Percentiles rank a stretch among this genome's conserved stretches.
Conservation (phyloP, 2,329 filamentous ascomycete genomes). For the Geosmithia putterillii region DNA sequence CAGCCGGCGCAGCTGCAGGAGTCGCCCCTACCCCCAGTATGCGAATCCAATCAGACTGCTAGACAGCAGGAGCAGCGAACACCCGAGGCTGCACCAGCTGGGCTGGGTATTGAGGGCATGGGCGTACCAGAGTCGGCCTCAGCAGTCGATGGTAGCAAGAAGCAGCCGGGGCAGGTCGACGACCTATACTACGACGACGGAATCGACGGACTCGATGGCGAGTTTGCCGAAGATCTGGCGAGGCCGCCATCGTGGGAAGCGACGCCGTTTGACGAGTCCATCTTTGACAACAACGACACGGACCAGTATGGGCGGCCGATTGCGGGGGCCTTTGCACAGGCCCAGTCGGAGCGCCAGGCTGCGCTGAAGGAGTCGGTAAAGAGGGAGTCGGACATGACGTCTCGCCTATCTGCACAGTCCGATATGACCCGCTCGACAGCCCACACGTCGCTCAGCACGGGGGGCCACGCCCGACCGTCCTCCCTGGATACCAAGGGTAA, state of each 20-base stretch:
- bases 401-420: conserved; percentile 30
- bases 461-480: not conserved
- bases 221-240: conserved; percentile 33
- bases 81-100: conserved; percentile 12
- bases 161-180: conserved; percentile 25
- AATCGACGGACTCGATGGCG: conserved; percentile 32
- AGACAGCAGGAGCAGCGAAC: not conserved
- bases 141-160: not conserved
- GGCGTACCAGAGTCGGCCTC: conserved; percentile 5
- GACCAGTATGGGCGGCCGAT: conserved; percentile 49
- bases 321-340: conserved; percentile 43
- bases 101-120: conserved; percentile 30
- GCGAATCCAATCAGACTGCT: not conserved
- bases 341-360: conserved; percentile 31
- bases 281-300: conserved; percentile 59
- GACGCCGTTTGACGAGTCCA: conserved; percentile 55
- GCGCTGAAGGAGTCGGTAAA: conserved; percentile 17
- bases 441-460: conserved; percentile 35
- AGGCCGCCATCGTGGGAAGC: conserved; percentile 31
- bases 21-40: conserved; percentile 1
- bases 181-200: conserved; percentile 63
- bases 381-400: conserved; percentile 33
- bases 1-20: conserved; percentile 17
- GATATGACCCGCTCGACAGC: conserved; percentile 33
- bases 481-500: not conserved